Percentiles rank a stretch among this genome's conserved stretches.
Evolutionary conservation across 305 asterid genomes (phyloP).

Genomic region (Salvia sclarea): DNA sequence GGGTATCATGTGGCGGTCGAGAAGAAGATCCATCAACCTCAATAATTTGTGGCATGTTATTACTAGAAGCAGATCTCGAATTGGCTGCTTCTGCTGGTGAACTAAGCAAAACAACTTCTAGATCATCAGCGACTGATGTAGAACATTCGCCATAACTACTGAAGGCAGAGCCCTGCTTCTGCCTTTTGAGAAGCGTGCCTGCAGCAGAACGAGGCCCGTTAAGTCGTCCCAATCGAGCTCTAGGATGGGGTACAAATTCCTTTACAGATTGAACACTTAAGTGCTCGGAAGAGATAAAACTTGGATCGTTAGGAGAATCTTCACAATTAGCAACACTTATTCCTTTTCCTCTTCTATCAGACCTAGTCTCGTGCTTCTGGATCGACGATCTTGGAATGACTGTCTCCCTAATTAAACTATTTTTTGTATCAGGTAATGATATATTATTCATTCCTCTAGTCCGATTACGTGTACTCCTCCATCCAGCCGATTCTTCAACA

Average conservation of each 20-base stretch:
- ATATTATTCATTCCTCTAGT: constrained; percentile 35
- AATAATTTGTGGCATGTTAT: constrained; percentile 42
- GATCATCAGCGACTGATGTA: constrained; percentile 45
- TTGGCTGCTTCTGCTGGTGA: constrained; percentile 46
- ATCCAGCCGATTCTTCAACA: constrained; percentile 44
- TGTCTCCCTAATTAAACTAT: constrained; percentile 28
- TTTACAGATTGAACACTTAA: constrained; percentile 38
- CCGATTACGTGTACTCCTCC: constrained; percentile 60
- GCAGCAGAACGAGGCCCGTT: constrained; percentile 38
- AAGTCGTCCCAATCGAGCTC: constrained; percentile 36
- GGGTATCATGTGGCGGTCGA: constrained; percentile 37
- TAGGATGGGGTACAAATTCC: constrained; percentile 36
- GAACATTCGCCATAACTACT: constrained; percentile 57
- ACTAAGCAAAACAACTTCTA: constrained; percentile 49
- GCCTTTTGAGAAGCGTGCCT: constrained; percentile 46
- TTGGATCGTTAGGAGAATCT: constrained; percentile 26
- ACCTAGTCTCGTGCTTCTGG: constrained; percentile 38
- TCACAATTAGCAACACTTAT: constrained; percentile 33
- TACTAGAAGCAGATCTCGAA: constrained; percentile 34
- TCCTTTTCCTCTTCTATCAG: constrained; percentile 45
- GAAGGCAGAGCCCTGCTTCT: constrained; percentile 51
- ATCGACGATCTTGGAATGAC: constrained; percentile 29
- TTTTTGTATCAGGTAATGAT: constrained; percentile 36
- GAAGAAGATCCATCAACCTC: constrained; percentile 61
- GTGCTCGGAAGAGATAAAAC: constrained; percentile 39